Evolutionary conservation across 495 filamentous ascomycete genomes (phyloP).

Genomic region (Penicillium alfredii): DNA sequence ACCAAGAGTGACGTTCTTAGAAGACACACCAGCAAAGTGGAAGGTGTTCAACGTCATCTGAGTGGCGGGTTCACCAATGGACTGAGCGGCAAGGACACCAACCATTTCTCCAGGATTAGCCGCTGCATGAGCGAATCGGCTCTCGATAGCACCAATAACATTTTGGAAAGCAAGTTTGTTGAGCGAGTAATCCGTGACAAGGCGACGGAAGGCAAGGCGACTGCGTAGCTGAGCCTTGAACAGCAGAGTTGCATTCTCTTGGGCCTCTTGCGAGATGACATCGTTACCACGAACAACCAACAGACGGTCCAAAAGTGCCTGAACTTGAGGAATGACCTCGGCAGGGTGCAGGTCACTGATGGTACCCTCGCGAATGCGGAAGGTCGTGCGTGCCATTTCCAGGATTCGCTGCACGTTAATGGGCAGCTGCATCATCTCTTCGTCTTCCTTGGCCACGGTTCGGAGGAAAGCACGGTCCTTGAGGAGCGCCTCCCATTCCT

Average conservation of each 20-base stretch:
- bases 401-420: constrained; percentile 89
- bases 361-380: constrained; percentile 76
- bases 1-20: constrained; percentile 99
- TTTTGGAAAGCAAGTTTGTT: constrained; percentile 92
- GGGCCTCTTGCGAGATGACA: constrained; percentile 73
- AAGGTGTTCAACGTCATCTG: constrained; percentile 66
- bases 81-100: constrained; percentile 94
- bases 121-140: constrained; percentile 68
- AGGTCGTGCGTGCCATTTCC: constrained; percentile 78
- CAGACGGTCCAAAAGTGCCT: constrained; percentile 66
- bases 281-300: constrained; percentile 82
- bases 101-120: constrained; percentile 97
- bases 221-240: constrained; percentile 91
- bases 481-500: constrained; percentile 76
- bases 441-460: constrained; percentile 57
- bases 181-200: constrained; percentile 75
- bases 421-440: constrained; percentile 81
- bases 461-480: constrained; percentile 73
- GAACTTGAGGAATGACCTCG: constrained; percentile 79
- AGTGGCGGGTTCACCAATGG: constrained; percentile 96
- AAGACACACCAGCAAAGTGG: constrained; percentile 99
- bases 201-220: constrained; percentile 81
- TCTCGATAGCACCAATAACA: constrained; percentile 86
- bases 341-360: constrained; percentile 88
- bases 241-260: constrained; percentile 77